Conservation (phyloP, 441 rosid genomes). For the Oxalis stricta region DNA sequence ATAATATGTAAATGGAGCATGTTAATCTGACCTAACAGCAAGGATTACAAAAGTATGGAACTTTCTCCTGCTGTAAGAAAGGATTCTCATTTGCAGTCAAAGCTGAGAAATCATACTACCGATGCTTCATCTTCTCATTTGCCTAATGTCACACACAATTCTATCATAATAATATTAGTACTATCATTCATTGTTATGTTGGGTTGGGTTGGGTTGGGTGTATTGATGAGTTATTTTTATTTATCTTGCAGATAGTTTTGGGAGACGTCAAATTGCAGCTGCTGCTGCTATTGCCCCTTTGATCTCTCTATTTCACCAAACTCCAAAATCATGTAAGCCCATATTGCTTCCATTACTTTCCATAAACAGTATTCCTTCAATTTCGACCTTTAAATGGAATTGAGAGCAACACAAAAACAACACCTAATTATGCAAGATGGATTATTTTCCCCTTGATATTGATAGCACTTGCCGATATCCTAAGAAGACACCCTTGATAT, state of each 20-base stretch:
- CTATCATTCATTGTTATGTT: slow-evolving; percentile 47
- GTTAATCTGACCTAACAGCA: slow-evolving; percentile 10
- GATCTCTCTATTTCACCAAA: slow-evolving; percentile 34
- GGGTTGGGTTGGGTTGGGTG: neutral
- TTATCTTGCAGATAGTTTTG: slow-evolving; percentile 24
- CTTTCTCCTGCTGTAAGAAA: slow-evolving; percentile 23
- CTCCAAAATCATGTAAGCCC: slow-evolving; percentile 54
- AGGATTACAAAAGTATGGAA: slow-evolving; percentile 25
- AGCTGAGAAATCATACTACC: slow-evolving; percentile 30
- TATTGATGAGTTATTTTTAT: neutral
- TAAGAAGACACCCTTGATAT: slow-evolving; percentile 74
- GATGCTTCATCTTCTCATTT: slow-evolving; percentile 22
- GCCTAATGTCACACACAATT: too few species aligned
- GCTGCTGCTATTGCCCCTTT: slow-evolving; percentile 40
- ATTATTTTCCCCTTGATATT: slow-evolving; percentile 10
- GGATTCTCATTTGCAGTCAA: slow-evolving; percentile 35
- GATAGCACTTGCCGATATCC: slow-evolving; percentile 35
- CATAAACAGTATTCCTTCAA: neutral
- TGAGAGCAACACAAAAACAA: neutral
- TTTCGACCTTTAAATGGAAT: slow-evolving; percentile 4
- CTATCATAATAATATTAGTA: too few species aligned
- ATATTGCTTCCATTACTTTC: neutral
- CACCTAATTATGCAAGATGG: slow-evolving; percentile 6
- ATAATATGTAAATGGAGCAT: neutral
- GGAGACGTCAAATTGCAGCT: slow-evolving; percentile 51